Evolutionary conservation across 2,329 filamentous ascomycete genomes (phyloP).

Genomic region (Diaporthe sp.): DNA sequence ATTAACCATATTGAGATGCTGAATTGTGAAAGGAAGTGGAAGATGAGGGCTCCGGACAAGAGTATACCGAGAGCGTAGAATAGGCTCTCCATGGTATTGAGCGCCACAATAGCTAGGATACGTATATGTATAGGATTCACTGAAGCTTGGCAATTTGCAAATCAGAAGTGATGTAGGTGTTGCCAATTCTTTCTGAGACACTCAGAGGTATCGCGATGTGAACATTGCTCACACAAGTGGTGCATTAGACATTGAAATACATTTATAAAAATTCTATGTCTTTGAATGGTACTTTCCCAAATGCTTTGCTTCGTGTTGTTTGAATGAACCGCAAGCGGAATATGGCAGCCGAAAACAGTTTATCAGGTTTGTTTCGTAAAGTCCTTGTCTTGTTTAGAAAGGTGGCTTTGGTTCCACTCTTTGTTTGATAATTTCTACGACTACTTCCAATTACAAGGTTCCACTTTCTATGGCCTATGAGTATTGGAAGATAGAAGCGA

Average conservation of each 20-base stretch:
- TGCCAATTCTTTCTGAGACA: neutral
- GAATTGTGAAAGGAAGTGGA: conserved; percentile 5
- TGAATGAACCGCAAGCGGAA: neutral
- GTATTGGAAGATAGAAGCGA: no score
- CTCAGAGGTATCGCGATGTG: neutral
- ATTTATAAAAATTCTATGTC: neutral
- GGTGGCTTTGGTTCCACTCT: neutral
- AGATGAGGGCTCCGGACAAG: neutral
- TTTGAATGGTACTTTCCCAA: neutral
- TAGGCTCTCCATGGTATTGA: neutral
- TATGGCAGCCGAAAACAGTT: neutral
- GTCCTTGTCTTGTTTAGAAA: neutral
- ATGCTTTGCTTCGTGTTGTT: neutral
- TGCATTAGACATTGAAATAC: neutral
- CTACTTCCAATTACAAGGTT: neutral
- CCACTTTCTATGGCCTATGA: neutral
- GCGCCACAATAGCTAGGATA: no score
- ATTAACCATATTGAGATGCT: conserved; percentile 6
- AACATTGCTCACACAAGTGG: neutral
- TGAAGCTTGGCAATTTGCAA: neutral
- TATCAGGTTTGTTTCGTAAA: neutral
- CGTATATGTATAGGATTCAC: no score
- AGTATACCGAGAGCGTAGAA: conserved; percentile 11
- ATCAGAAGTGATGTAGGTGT: neutral
- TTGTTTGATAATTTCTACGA: neutral